These are phyloP conservation scores for Yamadazyma taylorii DNA, from an alignment of 1,139 yeast species.

Conservation along the genomic window DNA sequence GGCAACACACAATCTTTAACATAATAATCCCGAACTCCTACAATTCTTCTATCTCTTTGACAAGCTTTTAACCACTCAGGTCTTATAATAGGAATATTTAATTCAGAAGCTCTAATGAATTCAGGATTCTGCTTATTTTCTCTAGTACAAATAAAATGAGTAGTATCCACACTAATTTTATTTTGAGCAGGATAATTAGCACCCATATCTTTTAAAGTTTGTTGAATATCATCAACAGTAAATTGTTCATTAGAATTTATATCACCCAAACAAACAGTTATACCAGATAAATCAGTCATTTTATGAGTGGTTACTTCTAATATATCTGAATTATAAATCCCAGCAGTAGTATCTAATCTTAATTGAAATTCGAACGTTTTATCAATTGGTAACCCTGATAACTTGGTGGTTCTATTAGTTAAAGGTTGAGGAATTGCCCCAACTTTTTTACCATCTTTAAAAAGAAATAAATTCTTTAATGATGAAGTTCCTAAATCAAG, in stretches of 20 bases:
- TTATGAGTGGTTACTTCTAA: slow-evolving; percentile 82
- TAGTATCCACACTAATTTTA: slow-evolving; percentile 82
- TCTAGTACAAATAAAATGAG: slow-evolving; percentile 84
- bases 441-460: slow-evolving; percentile 75
- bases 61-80: slow-evolving; percentile 98
- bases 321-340: slow-evolving; percentile 67
- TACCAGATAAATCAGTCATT: slow-evolving; percentile 94
- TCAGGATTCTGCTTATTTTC: slow-evolving; percentile 59
- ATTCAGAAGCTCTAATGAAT: slow-evolving; percentile 75
- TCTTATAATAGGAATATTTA: slow-evolving; percentile 90
- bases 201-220: slow-evolving; percentile 69
- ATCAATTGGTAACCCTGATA: slow-evolving; percentile 90
- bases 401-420: slow-evolving; percentile 77
- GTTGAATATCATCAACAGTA: slow-evolving; percentile 59
- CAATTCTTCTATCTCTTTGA: slow-evolving; percentile 82
- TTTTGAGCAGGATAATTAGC: slow-evolving; percentile 69
- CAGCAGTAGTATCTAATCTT: slow-evolving; percentile 85
- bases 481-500: slow-evolving; percentile 81
- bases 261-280: slow-evolving; percentile 87
- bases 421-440: slow-evolving; percentile 87
- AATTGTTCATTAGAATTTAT: slow-evolving; percentile 63
- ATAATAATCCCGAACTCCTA: slow-evolving; percentile 88
- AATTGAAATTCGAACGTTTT: slow-evolving; percentile 78
- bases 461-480: slow-evolving; percentile 72
- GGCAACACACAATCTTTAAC: slow-evolving; percentile 53